Evolutionary conservation across 2,329 filamentous ascomycete genomes (phyloP).

Genomic region (Fusarium keratoplasticum): DNA sequence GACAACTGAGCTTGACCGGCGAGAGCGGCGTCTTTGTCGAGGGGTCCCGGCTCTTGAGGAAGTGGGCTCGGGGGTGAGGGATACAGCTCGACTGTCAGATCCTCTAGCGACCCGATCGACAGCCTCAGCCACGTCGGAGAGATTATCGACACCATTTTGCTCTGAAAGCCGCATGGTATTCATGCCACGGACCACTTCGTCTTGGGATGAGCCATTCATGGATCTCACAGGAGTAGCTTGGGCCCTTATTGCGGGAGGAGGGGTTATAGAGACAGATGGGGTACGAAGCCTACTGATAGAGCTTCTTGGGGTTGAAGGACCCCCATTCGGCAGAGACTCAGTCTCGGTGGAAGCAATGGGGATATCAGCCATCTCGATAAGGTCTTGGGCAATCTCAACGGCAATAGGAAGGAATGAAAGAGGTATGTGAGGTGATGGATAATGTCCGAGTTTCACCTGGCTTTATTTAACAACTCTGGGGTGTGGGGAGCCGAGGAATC

Average conservation of each 20-base stretch:
- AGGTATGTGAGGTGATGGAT: background rate
- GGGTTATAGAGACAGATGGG: constrained; percentile 28
- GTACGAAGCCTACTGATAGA: constrained; percentile 11
- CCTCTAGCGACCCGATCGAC: constrained; percentile 14
- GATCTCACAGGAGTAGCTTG: background rate
- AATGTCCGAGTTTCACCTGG: too few relatives aligned
- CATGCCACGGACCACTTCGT: background rate
- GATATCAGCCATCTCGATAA: constrained; percentile 11
- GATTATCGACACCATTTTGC: background rate
- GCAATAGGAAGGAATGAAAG: background rate
- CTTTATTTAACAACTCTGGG: background rate
- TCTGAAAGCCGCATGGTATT: constrained; percentile 18
- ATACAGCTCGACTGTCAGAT: constrained; percentile 7
- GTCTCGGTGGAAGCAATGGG: constrained; percentile 31
- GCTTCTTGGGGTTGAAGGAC: background rate
- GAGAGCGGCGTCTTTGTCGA: constrained; percentile 1
- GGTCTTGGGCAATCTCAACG: background rate
- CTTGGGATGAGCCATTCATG: background rate
- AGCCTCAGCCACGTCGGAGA: constrained; percentile 8
- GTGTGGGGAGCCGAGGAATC: background rate
- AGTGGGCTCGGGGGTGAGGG: constrained; percentile 22
- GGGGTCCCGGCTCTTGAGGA: constrained; percentile 3
- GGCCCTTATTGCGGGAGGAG: background rate
- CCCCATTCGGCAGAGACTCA: background rate
- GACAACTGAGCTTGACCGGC: constrained; percentile 20